Evolutionary conservation across 2,329 filamentous ascomycete genomes (phyloP), one percentile per base, ranked within the genome.

Genomic region (Nemania diffusa): DNA sequence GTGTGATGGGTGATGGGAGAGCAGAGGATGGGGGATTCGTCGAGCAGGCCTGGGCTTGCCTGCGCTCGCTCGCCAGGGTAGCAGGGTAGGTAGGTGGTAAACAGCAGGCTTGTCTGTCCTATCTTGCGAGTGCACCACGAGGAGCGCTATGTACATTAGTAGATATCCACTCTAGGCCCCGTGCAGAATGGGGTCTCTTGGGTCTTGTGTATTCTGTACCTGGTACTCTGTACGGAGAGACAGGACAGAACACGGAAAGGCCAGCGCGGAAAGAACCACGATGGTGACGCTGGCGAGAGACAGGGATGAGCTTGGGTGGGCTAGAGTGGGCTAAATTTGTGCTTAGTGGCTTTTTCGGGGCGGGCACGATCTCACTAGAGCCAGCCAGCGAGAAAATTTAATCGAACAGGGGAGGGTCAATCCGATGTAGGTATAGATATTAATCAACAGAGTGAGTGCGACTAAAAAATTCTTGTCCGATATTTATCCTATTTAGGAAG

Each of bases 1-100:
- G 72, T 72, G 72, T 70, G 69, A 70, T 71, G 71, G 69, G 62
- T 62, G 53, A 55, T 32, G 29, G 40, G 58, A 56, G 48, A 56
- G 48, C 46, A 64, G 53, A 57, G 63, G 63, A 64, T 62, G 63
- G 62, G 64, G 65, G 65, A 65, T 69, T 71, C 56, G 52, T 65
- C 60, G 66, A 53, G 57, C 44, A 52, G 61, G 62, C 40, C 56
- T 55, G 56, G 40, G 42, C 40, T 52, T 48, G 57, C 37, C 56
- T 27, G 57, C 57, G 24, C 34, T 60, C 29, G 27, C 53, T 48
- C 55, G 65, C 61, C 62, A 70, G 67, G 63, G 64, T 62, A 50
- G 52, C n/a, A n/a, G n/a, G n/a, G n/a, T n/a, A n/a, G 52, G 42
- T 48, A 64, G 53, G 55, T 64, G 42, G 56, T 57, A 51, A 46